Percentiles rank a stretch among this genome's conserved stretches.
These are phyloP conservation scores for Nitzschia sp. DNA, from an alignment of 108 stramenopile species.

Conservation along the genomic window DNA sequence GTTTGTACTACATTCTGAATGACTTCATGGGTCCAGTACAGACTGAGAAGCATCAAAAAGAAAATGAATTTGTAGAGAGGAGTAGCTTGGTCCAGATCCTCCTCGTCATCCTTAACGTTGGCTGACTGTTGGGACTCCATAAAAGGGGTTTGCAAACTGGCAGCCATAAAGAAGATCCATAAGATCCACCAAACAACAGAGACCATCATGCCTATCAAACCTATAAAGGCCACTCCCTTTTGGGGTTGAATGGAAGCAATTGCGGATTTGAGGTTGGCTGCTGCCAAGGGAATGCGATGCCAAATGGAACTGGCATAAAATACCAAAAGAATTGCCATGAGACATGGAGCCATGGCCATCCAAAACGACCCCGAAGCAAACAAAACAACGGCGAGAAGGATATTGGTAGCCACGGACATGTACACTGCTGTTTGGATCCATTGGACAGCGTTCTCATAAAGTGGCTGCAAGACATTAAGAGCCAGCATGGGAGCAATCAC, in stretches of 20 bases:
- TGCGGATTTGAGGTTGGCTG: constrained; percentile 57
- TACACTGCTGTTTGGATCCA: constrained; percentile 11
- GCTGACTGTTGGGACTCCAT: constrained; percentile 3
- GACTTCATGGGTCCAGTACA: constrained; percentile 79
- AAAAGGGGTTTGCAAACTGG: constrained; percentile 10
- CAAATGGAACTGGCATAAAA: constrained; percentile 38
- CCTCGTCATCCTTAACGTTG: constrained; percentile 2
- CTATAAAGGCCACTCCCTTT: constrained; percentile 45
- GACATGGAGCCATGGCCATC: constrained; percentile 2
- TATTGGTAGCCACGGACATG: constrained; percentile 8
- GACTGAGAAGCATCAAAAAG: constrained; percentile 54
- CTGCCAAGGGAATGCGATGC: constrained; percentile 71
- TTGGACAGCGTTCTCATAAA: constrained; percentile 6
- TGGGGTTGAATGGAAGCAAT: constrained; percentile 55
- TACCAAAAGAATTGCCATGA: constrained; percentile 6
- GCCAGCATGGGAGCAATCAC: constrained; percentile 9
- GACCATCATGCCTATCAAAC: constrained; percentile 8
- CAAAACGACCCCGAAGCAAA: constrained; percentile 3
- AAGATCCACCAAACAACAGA: constrained; percentile 28
- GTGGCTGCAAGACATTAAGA: not conserved
- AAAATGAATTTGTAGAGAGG: constrained; percentile 3
- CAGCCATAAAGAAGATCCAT: constrained; percentile 9
- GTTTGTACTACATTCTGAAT: constrained; percentile 74
- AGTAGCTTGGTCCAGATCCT: not conserved
- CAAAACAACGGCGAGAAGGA: constrained; percentile 3